Evolutionary conservation across 2,329 filamentous ascomycete genomes (phyloP), one percentile per base, ranked within the genome.

Genomic region (Sporothrix brunneoviolacea): DNA sequence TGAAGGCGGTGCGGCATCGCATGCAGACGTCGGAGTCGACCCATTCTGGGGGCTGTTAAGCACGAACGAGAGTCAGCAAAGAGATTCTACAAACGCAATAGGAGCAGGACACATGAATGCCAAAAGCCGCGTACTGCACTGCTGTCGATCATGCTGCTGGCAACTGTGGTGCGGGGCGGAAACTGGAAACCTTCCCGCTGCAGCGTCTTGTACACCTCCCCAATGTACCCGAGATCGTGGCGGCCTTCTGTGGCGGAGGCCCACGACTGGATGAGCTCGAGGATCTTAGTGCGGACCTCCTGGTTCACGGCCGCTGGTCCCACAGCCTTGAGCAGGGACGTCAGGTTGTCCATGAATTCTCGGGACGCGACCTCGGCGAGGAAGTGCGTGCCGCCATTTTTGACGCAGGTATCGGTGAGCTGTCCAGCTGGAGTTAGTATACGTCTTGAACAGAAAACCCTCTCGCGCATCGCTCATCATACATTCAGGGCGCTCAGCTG

Each of bases 91-190:
- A 10, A 7, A n/a, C n/a, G n/a, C 10, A 15, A 24, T 10, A 22
- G n/a, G 48, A 40, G 27, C 38, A 15, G 8, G n/a, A 43, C 7
- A 46, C 15, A 48, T 4, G 19, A 16, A 22, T 33, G 8, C 21
- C 10, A 32, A 6, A n/a, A n/a, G n/a, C n/a, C n/a, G n/a, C 39
- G 27, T 79, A 95, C 89, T 54, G 93, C 93, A 62, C 85, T 95
- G 65, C 90, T 96, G 65, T 98, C 91, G 58, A 97, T 82, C 91
- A 98, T 98, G 68, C 86, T 96, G 69, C 89, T 94, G n/a, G 91
- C 79, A 39, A 98, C 86, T 22, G 87, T 83, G 36, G 84, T 82
- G 61, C 84, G 88, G 4, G 93, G 93, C 2, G 93, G 93, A 57
- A 98, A 98, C 50, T 82, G 80, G 65, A 86, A 94, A 19, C 91